phyloP scores from a whole-genome alignment of 2,329 filamentous ascomycete genomes.

The Ampelomyces quisqualis region DNA sequence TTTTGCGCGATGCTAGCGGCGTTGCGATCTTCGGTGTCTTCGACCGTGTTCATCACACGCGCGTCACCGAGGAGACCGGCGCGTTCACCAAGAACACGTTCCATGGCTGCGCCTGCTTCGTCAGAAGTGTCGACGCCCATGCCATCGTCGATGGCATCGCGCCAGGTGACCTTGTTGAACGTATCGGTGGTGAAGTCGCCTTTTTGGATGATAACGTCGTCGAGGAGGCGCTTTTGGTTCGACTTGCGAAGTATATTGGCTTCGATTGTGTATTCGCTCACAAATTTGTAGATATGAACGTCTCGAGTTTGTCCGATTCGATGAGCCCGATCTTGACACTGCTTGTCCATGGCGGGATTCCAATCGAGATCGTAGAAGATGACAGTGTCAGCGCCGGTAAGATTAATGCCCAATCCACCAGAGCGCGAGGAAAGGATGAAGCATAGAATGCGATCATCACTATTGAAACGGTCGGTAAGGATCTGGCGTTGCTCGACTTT shows the following conservation, averaged over 20 bases:
- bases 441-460: constrained; percentile 84
- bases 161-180: constrained; percentile 73
- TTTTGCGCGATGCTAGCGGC: constrained; percentile 86
- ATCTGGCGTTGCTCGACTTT: constrained; percentile 95
- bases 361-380: constrained; percentile 99
- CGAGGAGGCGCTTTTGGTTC: constrained; percentile 95
- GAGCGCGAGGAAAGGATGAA: constrained; percentile 96
- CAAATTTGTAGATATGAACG: constrained; percentile 86
- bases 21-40: constrained; percentile 87
- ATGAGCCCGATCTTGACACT: constrained; percentile 96
- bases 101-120: constrained; percentile 79
- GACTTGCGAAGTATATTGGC: constrained; percentile 96
- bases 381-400: constrained; percentile 94
- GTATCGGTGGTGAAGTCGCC: constrained; percentile 97
- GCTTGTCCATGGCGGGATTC: constrained; percentile 99
- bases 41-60: constrained; percentile 80
- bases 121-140: constrained; percentile 49
- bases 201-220: constrained; percentile 97
- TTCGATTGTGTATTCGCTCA: constrained; percentile 74
- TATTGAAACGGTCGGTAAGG: constrained; percentile 94
- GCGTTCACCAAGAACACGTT: constrained; percentile 72
- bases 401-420: constrained; percentile 91
- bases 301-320: constrained; percentile 96
- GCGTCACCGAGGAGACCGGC: constrained; percentile 59
- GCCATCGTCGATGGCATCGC: constrained; percentile 64